phyloP scores from a whole-genome alignment of 2,329 filamentous ascomycete species.

The Sporothrix brunneoviolacea region DNA sequence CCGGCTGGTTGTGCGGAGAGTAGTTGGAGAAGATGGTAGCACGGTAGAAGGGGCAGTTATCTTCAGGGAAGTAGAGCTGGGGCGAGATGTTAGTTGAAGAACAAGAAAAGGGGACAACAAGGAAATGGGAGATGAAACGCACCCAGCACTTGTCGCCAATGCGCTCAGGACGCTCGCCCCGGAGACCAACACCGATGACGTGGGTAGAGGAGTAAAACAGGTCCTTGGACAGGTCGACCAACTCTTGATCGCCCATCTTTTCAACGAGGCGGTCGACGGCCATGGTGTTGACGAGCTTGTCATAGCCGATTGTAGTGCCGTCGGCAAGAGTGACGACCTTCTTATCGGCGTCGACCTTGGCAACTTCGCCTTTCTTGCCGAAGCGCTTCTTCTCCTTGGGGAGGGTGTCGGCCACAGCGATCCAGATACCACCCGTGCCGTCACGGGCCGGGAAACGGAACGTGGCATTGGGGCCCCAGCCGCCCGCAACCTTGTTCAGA shows the following conservation, averaged over 20 bases:
- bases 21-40: constrained; percentile 99
- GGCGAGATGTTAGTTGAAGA: background rate
- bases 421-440: constrained; percentile 98
- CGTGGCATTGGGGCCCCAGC: constrained; percentile 96
- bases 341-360: constrained; percentile 77
- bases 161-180: constrained; percentile 82
- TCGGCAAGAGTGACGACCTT: constrained; percentile 78
- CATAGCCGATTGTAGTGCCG: constrained; percentile 83
- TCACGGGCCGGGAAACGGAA: constrained; percentile 96
- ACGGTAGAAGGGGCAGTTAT: constrained; percentile 98
- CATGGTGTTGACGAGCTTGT: constrained; percentile 95
- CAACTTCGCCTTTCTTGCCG: constrained; percentile 76
- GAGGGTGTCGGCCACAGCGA: constrained; percentile 86
- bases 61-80: constrained; percentile 94
- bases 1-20: constrained; percentile 95
- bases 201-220: constrained; percentile 97
- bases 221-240: constrained; percentile 75
- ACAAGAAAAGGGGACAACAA: background rate
- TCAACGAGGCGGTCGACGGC: constrained; percentile 82
- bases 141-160: constrained; percentile 99
- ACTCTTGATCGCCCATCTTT: constrained; percentile 79
- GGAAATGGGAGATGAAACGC: constrained; percentile 26
- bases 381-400: constrained; percentile 88
- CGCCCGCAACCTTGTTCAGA: constrained; percentile 89
- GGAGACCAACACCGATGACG: constrained; percentile 92